phyloP scores from a whole-genome alignment of 2,329 filamentous ascomycete genomes.

The Chrysoporthe deuterocubensis region DNA sequence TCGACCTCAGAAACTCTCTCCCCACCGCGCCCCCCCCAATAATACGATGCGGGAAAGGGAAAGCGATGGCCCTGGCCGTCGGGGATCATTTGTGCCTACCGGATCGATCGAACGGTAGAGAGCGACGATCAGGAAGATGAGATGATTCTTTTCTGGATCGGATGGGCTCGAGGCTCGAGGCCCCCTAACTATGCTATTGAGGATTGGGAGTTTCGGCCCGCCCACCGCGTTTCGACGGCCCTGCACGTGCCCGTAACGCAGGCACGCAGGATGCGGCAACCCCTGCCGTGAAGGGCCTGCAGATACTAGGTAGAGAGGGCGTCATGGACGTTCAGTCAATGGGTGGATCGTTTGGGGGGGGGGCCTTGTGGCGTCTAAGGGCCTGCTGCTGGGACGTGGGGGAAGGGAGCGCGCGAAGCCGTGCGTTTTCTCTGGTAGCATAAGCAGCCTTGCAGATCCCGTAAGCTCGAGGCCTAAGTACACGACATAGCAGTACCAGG shows the following conservation, averaged over 20 bases:
- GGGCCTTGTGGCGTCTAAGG: not conserved
- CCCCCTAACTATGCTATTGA: not conserved
- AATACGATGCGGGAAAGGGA: not conserved
- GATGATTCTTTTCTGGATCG: not conserved
- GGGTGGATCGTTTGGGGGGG: too few species aligned
- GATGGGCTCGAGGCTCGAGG: not conserved
- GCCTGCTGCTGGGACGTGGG: not conserved
- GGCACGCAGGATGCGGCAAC: not conserved
- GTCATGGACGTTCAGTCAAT: conserved; percentile 1
- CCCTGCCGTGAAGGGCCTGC: not conserved
- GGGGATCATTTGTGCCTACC: conserved; percentile 6
- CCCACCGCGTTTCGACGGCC: not conserved
- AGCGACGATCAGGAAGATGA: conserved; percentile 4
- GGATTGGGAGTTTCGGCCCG: conserved; percentile 15
- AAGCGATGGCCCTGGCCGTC: not conserved
- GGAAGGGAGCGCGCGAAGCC: not conserved
- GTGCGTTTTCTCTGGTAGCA: not conserved
- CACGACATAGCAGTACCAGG: not conserved
- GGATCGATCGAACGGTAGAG: conserved; percentile 7
- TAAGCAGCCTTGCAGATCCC: not conserved
- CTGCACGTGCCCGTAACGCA: not conserved
- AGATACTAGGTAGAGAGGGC: not conserved
- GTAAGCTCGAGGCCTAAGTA: not conserved
- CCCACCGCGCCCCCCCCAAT: not conserved
- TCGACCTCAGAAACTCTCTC: not conserved